A percentile compares a stretch with the other conserved stretches of the same genome.
These are phyloP conservation scores for Botryococcus braunii DNA, from an alignment of 163 green algal species.

Conservation along the genomic window DNA sequence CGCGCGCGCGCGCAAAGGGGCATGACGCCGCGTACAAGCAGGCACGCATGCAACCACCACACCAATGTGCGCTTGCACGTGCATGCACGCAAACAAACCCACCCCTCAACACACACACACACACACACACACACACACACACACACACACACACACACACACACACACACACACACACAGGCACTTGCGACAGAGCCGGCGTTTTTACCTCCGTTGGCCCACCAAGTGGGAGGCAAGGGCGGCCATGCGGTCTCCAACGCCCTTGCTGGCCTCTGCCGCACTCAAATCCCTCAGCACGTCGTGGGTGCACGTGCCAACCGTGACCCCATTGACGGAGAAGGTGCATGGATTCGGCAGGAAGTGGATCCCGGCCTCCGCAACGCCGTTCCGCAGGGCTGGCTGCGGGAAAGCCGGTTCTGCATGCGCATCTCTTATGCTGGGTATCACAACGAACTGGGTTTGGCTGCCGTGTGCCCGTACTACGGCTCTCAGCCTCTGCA, in stretches of 20 bases:
- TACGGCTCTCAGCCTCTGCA: no score
- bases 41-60: no score
- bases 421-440: conserved; percentile 53
- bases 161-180: not conserved
- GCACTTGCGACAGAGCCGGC: not conserved
- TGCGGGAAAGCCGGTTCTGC: conserved; percentile 62
- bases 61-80: no score
- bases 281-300: conserved; percentile 48
- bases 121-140: no score
- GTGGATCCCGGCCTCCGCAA: conserved; percentile 18
- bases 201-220: conserved; percentile 43
- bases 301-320: conserved; percentile 31
- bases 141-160: no score
- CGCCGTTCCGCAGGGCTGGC: conserved; percentile 17
- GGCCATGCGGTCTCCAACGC: conserved; percentile 39
- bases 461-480: no score
- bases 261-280: conserved; percentile 17
- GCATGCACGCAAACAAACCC: no score
- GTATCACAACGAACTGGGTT: conserved; percentile 56
- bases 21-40: no score
- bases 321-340: conserved; percentile 24
- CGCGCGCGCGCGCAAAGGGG: no score
- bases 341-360: conserved; percentile 51
- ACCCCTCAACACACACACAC: no score
- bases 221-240: conserved; percentile 49